These are phyloP conservation scores for Serendipita vermifera DNA, from an alignment of 768 basidiomycete species.

Conservation along the genomic window DNA sequence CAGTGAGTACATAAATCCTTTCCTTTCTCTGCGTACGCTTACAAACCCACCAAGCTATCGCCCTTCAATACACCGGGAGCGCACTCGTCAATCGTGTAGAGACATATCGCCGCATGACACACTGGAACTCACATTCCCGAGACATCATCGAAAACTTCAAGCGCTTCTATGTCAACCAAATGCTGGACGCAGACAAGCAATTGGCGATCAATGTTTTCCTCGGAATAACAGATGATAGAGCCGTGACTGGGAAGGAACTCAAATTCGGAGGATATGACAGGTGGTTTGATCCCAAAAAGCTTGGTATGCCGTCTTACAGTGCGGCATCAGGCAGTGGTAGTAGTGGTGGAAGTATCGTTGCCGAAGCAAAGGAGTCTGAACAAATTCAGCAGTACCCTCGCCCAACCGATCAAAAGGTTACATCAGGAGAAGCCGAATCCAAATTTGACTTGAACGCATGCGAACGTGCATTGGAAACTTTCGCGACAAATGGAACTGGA, in stretches of 20 bases:
- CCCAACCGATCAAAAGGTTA: too few relatives aligned
- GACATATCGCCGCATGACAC: slow-evolving; percentile 87
- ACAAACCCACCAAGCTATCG: slow-evolving; percentile 46
- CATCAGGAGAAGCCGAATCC: slow-evolving; percentile 53
- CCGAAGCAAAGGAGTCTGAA: too few relatives aligned
- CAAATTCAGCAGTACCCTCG: too few relatives aligned
- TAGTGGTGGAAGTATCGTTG: too few relatives aligned
- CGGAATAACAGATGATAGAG: slow-evolving; percentile 43
- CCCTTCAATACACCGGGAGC: slow-evolving; percentile 92
- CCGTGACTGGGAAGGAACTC: slow-evolving; percentile 36
- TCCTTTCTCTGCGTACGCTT: not conserved
- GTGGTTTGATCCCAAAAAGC: slow-evolving; percentile 59
- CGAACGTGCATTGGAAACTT: slow-evolving; percentile 43
- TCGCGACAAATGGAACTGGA: slow-evolving; percentile 37
- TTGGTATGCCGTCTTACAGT: too few relatives aligned
- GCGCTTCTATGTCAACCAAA: slow-evolving; percentile 87
- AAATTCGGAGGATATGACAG: slow-evolving; percentile 63
- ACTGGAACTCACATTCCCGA: slow-evolving; percentile 94
- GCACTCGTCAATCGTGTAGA: slow-evolving; percentile 93
- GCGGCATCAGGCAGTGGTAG: too few relatives aligned
- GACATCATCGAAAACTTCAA: slow-evolving; percentile 93
- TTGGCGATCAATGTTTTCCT: slow-evolving; percentile 96
- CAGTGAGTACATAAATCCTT: slow-evolving; percentile 38
- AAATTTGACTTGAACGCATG: slow-evolving; percentile 43
- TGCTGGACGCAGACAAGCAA: slow-evolving; percentile 95